Percentiles rank a stretch among this genome's conserved stretches.
Evolutionary conservation across 768 basidiomycete species (phyloP).

Genomic region (Hericium coralloides): DNA sequence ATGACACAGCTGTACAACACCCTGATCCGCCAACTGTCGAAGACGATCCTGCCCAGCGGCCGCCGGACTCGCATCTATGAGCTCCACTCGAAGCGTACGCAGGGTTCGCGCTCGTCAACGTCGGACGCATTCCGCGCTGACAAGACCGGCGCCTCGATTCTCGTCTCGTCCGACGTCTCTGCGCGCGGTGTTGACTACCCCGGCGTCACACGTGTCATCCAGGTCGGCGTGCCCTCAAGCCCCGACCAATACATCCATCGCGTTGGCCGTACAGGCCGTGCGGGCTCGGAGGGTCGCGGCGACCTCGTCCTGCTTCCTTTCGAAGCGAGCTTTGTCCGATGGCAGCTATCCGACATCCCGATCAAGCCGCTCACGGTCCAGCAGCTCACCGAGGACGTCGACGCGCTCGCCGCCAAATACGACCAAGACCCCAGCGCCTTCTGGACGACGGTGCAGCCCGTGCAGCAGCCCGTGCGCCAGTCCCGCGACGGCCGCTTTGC

Average conservation of each 20-base stretch:
- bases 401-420: constrained; percentile 34
- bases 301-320: constrained; percentile 77
- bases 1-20: constrained; percentile 69
- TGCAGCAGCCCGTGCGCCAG: neutral
- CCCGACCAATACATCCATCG: constrained; percentile 79
- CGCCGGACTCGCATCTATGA: constrained; percentile 54
- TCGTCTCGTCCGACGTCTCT: constrained; percentile 84
- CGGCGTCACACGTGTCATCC: constrained; percentile 81
- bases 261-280: constrained; percentile 78
- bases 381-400: constrained; percentile 38
- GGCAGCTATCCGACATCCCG: constrained; percentile 58
- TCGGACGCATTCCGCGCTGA: constrained; percentile 55
- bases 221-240: constrained; percentile 70
- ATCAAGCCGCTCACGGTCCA: constrained; percentile 48
- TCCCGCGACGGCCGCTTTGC: neutral
- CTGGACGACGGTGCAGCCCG: constrained; percentile 12
- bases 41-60: constrained; percentile 40
- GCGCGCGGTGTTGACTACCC: constrained; percentile 89
- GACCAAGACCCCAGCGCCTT: constrained; percentile 36
- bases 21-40: constrained; percentile 44
- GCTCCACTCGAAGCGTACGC: constrained; percentile 71
- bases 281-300: constrained; percentile 49
- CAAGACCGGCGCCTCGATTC: constrained; percentile 42
- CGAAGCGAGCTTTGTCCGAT: constrained; percentile 61
- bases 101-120: constrained; percentile 45